Conservation (phyloP, 176 grass and related monocot species). For the Echinochloa phyllopogon region DNA sequence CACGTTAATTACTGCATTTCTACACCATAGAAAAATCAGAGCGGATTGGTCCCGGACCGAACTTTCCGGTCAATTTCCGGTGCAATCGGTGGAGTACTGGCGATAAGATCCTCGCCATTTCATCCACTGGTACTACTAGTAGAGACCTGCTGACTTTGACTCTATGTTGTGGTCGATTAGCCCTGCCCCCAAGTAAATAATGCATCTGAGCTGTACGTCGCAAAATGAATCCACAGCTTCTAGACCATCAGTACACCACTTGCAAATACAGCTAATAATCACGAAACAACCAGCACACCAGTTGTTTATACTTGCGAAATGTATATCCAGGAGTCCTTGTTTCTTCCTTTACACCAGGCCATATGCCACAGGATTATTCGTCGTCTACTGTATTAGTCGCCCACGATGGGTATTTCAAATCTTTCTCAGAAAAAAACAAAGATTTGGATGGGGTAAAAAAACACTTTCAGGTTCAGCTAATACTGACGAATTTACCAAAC, state of each 20-base stretch:
- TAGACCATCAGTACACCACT: background rate
- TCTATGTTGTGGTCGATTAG: background rate
- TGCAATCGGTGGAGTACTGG: too few species aligned
- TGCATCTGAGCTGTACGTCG: background rate
- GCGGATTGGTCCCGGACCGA: too few species aligned
- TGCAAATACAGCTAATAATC: background rate
- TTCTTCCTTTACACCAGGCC: background rate
- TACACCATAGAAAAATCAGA: too few species aligned
- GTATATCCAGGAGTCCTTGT: background rate
- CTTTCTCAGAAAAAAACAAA: too few species aligned
- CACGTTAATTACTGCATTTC: too few species aligned
- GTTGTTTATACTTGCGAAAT: background rate
- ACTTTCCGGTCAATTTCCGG: too few species aligned
- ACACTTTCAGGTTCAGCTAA: too few species aligned
- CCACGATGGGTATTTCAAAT: too few species aligned
- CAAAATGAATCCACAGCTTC: background rate
- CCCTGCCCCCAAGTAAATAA: background rate
- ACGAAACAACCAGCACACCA: background rate
- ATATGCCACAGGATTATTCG: background rate
- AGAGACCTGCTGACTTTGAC: conserved; percentile 40
- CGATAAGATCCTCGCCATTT: too few species aligned
- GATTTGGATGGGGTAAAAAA: too few species aligned
- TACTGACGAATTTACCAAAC: too few species aligned
- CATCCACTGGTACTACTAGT: background rate
- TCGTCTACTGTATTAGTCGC: too few species aligned